A percentile compares a stretch with the other conserved stretches of the same genome.
Conservation (phyloP, 208 protist genomes). For the Angomonas deanei region DNA sequence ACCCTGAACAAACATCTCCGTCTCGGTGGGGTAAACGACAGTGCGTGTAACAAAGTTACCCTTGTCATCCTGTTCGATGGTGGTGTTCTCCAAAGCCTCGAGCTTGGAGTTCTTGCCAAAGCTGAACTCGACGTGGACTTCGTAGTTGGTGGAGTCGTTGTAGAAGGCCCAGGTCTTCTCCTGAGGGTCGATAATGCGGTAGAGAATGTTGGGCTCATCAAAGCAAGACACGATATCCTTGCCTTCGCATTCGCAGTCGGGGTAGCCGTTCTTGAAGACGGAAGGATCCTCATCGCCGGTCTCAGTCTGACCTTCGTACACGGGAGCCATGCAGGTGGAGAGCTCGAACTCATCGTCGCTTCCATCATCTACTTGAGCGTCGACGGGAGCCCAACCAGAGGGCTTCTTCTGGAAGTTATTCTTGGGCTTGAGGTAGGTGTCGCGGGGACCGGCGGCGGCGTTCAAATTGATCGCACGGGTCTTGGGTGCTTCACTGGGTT, state of each 20-base stretch:
- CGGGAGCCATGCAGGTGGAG: slow-evolving; percentile 3
- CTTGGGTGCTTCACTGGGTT: background rate
- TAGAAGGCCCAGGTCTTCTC: slow-evolving; percentile 77
- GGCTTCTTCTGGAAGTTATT: background rate
- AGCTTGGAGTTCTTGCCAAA: slow-evolving; percentile 66
- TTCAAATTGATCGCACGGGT: background rate
- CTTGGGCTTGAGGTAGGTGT: slow-evolving; percentile 4
- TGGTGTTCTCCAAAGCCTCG: slow-evolving; percentile 48
- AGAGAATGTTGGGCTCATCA: slow-evolving; percentile 71
- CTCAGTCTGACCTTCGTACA: slow-evolving; percentile 9
- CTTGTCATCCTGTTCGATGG: slow-evolving; percentile 21
- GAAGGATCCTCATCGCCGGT: slow-evolving; percentile 7
- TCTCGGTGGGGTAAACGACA: slow-evolving; percentile 70
- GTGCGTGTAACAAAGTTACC: slow-evolving; percentile 40
- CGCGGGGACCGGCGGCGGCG: background rate
- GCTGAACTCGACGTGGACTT: slow-evolving; percentile 67
- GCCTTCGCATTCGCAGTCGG: slow-evolving; percentile 39
- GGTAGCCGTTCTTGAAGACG: slow-evolving; percentile 60
- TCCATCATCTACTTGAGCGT: slow-evolving; percentile 35
- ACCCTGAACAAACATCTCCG: slow-evolving; percentile 67
- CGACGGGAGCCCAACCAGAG: slow-evolving; percentile 42
- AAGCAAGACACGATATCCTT: slow-evolving; percentile 54
- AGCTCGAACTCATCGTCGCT: slow-evolving; percentile 73
- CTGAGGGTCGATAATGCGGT: slow-evolving; percentile 57
- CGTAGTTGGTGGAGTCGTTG: slow-evolving; percentile 66